Base-by-base conservation (phyloP, 2,329 filamentous ascomycete species). In the Incumbomyces delicatus region DNA sequence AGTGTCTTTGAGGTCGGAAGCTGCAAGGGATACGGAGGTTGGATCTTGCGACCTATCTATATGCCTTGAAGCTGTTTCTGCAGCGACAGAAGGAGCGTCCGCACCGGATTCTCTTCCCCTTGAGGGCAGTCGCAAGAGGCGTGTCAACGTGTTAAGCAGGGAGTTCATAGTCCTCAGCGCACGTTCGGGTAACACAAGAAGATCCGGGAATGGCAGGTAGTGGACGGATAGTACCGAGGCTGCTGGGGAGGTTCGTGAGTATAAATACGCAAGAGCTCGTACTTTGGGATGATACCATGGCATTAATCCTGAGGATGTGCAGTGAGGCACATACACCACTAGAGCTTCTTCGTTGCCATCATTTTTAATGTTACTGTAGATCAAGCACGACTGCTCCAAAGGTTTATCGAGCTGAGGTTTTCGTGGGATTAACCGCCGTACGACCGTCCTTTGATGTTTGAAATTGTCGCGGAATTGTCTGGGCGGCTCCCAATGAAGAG, bases 251-350 rank as follows among this genome's bases (percentile, higher is more conserved):
- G 43, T 72, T 61, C 77, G 85, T 31, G 77, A 76, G 63, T 94
- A 86, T 6, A 88, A 67, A 55, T 92, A 89, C 4, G 81, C 87
- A 18, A 95, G 72, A 11, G 78, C 79, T 43, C 73, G 75, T 17
- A 94, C 81, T 44, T 76, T 73, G 17, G 90, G 90, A 60, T 95
- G 89, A 64, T 95, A 96, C 66, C 85, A 95, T 1, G 90, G 90
- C 51, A 92, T 74, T 2, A 83, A 75, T 12, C 76, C 71, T 10
- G 74, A 67, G 1, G 68, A 68, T 29, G 72, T 63, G 7, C 79
- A 72, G 63, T 95, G 88, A 6, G 90, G 87, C 5, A 85, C 72
- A 61, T 94, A 95, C 30, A 94, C 64, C 13, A 94, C 78, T 44
- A 90, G 43, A 37, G 34, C 42, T 37, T 39, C 16, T 11, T 50